These are phyloP conservation scores for Puya raimondii DNA, from an alignment of 176 grass and related monocot genomes.

Conservation along the genomic window DNA sequence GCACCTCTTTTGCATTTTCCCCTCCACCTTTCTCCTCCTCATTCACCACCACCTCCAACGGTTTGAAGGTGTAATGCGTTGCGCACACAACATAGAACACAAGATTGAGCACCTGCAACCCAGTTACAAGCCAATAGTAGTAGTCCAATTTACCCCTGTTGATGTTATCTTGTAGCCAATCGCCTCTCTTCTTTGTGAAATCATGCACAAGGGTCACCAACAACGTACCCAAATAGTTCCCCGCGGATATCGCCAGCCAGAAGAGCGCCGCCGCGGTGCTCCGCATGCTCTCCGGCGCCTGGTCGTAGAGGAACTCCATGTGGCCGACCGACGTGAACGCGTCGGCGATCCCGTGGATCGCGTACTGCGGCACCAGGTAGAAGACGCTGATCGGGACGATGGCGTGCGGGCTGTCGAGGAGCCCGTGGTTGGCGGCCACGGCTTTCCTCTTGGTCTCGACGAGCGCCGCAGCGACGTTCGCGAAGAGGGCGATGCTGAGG, in stretches of 20 bases:
- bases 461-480: slow-evolving; percentile 51
- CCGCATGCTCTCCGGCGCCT: slow-evolving; percentile 78
- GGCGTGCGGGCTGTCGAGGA: slow-evolving; percentile 28
- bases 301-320: slow-evolving; percentile 90
- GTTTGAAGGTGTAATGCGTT: slow-evolving; percentile 64
- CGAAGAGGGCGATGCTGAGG: slow-evolving; percentile 38
- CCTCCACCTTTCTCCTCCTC: slow-evolving; percentile 5
- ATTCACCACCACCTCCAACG: slow-evolving; percentile 31
- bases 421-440: slow-evolving; percentile 33
- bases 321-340: slow-evolving; percentile 78
- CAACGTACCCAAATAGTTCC: slow-evolving; percentile 69
- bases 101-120: slow-evolving; percentile 57
- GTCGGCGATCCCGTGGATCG: slow-evolving; percentile 59
- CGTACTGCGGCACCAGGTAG: slow-evolving; percentile 82
- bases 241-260: slow-evolving; percentile 59
- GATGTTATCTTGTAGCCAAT: slow-evolving; percentile 92
- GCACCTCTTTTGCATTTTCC: slow-evolving; percentile 15
- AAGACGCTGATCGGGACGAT: slow-evolving; percentile 58
- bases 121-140: slow-evolving; percentile 81
- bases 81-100: slow-evolving; percentile 54
- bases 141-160: slow-evolving; percentile 68
- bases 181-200: slow-evolving; percentile 37
- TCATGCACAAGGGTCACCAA: slow-evolving; percentile 58
- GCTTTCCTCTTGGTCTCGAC: slow-evolving; percentile 47
- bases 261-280: slow-evolving; percentile 72